Base-by-base conservation (phyloP, 345 rosid genomes). In the Gossypium arboreum region DNA sequence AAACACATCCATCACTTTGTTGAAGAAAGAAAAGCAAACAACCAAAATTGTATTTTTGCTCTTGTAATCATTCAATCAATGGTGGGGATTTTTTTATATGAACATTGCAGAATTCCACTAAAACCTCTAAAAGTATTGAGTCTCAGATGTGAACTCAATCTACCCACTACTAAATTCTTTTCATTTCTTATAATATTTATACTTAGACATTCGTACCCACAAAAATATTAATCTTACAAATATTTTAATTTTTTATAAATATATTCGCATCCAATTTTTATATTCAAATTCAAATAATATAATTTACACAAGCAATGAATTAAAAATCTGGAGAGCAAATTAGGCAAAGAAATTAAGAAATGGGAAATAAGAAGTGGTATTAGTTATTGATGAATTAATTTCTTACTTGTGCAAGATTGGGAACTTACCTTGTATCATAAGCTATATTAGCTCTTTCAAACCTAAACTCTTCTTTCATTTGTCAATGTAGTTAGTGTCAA, bases 401-500 rank as follows among this genome's bases (percentile, higher is more conserved):
- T 56, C 7, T 66, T 63, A 24, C 51, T 61, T 63, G 12, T 25
- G 54, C 48, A 54, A 61, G 3, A 74, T 64, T 54, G 71, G 50
- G 9, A 52, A 54, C 41, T 50, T 75, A 27, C 44, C 79, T 34
- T 45, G 2, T 44, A 29, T 10, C 65, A 34, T 39, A 84, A 81
- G 86, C 50, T 54, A 83, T 45, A 12, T 9, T 9, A 43, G 48
- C 75, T 70, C 52, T 76, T 77, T 81, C 84, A 77, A 81, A 85
- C 83, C 86, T 81, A 83, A 78, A 70, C 82, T 43, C 47, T 59
- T 59, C 16, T 52, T 68, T 52, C 16, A 68, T 75, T 82, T 61
- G 80, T 81, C 80, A 79, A 63, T 71, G 69, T 54, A 71, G 78
- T 73, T 73, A 83, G 79, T 83, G 84, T 85, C 86, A 72, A 68